These are phyloP conservation scores for Panicum miliaceum DNA, from an alignment of 176 grass and related monocot species.

Conservation along the genomic window DNA sequence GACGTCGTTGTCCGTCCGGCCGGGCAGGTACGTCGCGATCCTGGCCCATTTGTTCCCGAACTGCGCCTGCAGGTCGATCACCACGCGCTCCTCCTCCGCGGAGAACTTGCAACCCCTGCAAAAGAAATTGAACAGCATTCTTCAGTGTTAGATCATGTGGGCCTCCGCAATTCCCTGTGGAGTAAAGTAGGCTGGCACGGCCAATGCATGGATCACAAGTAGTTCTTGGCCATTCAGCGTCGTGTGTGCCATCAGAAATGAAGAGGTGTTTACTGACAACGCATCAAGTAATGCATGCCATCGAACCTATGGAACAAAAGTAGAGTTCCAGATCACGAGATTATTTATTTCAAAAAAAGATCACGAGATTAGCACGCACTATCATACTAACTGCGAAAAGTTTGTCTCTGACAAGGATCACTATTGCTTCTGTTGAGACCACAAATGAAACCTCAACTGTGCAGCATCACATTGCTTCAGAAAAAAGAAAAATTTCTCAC, in stretches of 20 bases:
- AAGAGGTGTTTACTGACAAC: background rate
- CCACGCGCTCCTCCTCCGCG: constrained; percentile 49
- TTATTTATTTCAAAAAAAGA: too few relatives aligned
- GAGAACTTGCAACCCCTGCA: constrained; percentile 52
- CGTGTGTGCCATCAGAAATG: background rate
- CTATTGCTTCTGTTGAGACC: too few relatives aligned
- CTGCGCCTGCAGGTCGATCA: constrained; percentile 49
- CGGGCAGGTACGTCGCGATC: constrained; percentile 51
- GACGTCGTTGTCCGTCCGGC: constrained; percentile 73
- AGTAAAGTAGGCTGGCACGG: background rate
- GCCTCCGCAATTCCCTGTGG: too few relatives aligned
- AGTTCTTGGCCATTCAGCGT: background rate
- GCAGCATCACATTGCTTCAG: too few relatives aligned
- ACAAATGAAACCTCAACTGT: too few relatives aligned
- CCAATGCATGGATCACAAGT: background rate
- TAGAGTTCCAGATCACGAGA: too few relatives aligned
- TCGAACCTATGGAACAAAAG: too few relatives aligned
- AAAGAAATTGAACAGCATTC: background rate
- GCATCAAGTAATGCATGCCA: background rate
- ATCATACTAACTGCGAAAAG: too few relatives aligned
- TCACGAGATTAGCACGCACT: too few relatives aligned
- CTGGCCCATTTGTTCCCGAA: constrained; percentile 71
- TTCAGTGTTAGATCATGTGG: constrained; percentile 6
- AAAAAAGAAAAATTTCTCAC: too few relatives aligned
- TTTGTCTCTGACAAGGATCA: too few relatives aligned